phyloP scores from a whole-genome alignment of 1,284 basidiomycete species.

The Melampsora larici-populina region DNA sequence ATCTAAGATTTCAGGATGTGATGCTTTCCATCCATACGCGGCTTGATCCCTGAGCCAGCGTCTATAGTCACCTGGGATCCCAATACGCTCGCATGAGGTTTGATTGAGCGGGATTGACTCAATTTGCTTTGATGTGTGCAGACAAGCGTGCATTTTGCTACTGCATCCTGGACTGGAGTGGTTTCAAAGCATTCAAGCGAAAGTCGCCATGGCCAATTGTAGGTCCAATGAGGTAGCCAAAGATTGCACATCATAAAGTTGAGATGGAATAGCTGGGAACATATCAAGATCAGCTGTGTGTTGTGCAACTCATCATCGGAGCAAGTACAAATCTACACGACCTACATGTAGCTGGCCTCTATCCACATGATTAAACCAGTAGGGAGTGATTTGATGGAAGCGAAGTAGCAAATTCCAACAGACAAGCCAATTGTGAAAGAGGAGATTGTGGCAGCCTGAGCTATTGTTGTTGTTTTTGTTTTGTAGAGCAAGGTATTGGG shows the following conservation, averaged over 20 bases:
- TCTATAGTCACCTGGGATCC: constrained; percentile 73
- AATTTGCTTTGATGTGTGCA: constrained; percentile 72
- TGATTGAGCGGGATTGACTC: constrained; percentile 79
- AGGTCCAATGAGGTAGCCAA: constrained; percentile 77
- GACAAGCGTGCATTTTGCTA: constrained; percentile 77
- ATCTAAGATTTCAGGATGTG: constrained; percentile 29
- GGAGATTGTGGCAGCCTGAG: constrained; percentile 63
- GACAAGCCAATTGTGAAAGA: constrained; percentile 67
- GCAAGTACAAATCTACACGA: constrained; percentile 68
- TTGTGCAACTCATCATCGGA: constrained; percentile 20
- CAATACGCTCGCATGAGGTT: constrained; percentile 69
- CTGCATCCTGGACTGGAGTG: constrained; percentile 69
- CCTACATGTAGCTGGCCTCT: constrained; percentile 72
- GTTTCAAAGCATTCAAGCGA: constrained; percentile 66
- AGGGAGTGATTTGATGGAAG: constrained; percentile 71
- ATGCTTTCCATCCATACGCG: constrained; percentile 74
- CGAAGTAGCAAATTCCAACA: constrained; percentile 73
- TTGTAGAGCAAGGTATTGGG: constrained; percentile 23
- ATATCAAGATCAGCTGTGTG: background rate
- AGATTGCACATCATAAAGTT: constrained; percentile 42
- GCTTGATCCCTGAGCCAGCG: constrained; percentile 85
- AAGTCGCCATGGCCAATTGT: constrained; percentile 71
- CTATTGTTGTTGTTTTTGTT: constrained; percentile 20
- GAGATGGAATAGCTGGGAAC: constrained; percentile 28
- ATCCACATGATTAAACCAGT: constrained; percentile 77